These are phyloP conservation scores for Wickerhamomyces sp. DNA, from an alignment of 1,139 yeast species.

Conservation along the genomic window DNA sequence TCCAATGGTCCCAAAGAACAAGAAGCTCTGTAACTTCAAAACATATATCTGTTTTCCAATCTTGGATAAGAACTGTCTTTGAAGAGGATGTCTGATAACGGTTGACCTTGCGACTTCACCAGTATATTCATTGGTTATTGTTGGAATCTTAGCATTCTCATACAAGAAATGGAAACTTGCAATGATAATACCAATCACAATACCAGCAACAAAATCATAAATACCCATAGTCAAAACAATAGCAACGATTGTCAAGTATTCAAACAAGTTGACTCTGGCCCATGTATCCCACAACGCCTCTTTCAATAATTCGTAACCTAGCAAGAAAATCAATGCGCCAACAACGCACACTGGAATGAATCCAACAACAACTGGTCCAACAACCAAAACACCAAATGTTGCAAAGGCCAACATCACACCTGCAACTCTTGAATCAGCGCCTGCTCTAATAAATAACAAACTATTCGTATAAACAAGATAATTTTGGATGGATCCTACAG, in stretches of 20 bases:
- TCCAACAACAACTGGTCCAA: slow-evolving; percentile 92
- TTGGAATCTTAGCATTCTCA: slow-evolving; percentile 82
- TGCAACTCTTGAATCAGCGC: slow-evolving; percentile 85
- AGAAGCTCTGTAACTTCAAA: slow-evolving; percentile 77
- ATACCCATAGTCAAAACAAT: slow-evolving; percentile 94
- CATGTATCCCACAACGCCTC: slow-evolving; percentile 85
- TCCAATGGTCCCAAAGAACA: slow-evolving; percentile 93
- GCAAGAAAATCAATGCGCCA: slow-evolving; percentile 81
- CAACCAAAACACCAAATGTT: slow-evolving; percentile 73
- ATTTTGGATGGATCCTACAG: slow-evolving; percentile 84
- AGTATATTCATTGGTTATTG: slow-evolving; percentile 75
- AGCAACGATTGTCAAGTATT: slow-evolving; percentile 75
- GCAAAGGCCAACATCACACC: slow-evolving; percentile 83
- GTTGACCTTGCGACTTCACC: slow-evolving; percentile 91
- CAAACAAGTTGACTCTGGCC: slow-evolving; percentile 70
- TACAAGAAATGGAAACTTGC: slow-evolving; percentile 92
- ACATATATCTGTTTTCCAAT: slow-evolving; percentile 92
- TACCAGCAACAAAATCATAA: slow-evolving; percentile 91
- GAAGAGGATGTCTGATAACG: slow-evolving; percentile 86
- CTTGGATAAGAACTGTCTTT: slow-evolving; percentile 75
- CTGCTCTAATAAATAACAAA: slow-evolving; percentile 85
- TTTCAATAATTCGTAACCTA: slow-evolving; percentile 84
- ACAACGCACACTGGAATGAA: slow-evolving; percentile 94
- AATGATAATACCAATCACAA: slow-evolving; percentile 80
- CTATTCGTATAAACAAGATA: slow-evolving; percentile 93